Percentiles rank a stretch among this genome's conserved stretches.
These are phyloP conservation scores for Linnemannia schmuckeri DNA, from an alignment of 192 early-diverging fungal genomes.

Conservation along the genomic window DNA sequence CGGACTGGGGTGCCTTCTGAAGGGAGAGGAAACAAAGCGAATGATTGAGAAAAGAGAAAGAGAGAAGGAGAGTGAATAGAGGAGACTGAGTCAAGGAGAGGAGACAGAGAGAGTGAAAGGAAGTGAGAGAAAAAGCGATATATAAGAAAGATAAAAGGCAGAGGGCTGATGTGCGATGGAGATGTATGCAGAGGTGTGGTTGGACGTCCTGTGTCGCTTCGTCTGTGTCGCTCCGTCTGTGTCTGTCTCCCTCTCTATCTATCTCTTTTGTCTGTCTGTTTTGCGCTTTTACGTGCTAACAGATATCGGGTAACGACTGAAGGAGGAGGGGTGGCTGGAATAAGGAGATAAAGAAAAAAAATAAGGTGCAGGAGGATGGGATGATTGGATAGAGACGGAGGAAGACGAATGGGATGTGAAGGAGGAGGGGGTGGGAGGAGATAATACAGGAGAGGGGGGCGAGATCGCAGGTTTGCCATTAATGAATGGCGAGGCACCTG, in stretches of 20 bases:
- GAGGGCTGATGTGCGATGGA: not conserved
- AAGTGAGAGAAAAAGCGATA: not conserved
- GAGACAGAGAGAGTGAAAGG: not conserved
- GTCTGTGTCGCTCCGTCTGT: not conserved
- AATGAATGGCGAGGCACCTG: not conserved
- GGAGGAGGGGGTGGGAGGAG: not conserved
- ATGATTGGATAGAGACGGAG: not conserved
- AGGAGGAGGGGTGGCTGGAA: not conserved
- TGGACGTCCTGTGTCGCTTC: not conserved
- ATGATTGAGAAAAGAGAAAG: not conserved
- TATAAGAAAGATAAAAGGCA: not conserved
- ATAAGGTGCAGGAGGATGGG: not conserved
- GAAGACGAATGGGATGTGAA: not conserved
- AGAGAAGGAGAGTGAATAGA: not conserved
- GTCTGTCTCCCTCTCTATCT: not conserved
- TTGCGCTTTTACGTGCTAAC: not conserved
- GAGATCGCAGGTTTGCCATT: not conserved
- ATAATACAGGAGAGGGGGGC: not conserved
- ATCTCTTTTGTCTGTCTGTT: not conserved
- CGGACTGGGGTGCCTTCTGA: too few species aligned
- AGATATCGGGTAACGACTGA: not conserved
- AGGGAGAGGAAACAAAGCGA: too few species aligned
- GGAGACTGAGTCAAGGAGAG: not conserved
- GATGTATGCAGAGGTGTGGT: conserved; percentile 7
- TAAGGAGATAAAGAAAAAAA: not conserved